A percentile compares a stretch with the other conserved stretches of the same genome.
These are phyloP conservation scores for Diacronema lutheri DNA, from an alignment of 78 protist genomes.

Conservation along the genomic window DNA sequence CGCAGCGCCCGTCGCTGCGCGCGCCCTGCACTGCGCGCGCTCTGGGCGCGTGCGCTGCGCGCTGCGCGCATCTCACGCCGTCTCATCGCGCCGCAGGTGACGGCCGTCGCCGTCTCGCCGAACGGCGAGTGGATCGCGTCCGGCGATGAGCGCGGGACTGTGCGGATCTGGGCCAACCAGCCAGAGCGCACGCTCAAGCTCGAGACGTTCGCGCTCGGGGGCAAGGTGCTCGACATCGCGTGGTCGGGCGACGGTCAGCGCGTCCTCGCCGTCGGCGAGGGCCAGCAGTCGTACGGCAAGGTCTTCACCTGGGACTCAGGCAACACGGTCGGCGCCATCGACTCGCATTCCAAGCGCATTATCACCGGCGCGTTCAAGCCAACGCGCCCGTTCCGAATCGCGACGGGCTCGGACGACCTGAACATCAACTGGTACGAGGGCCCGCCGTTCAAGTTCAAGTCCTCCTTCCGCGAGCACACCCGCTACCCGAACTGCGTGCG, in stretches of 20 bases:
- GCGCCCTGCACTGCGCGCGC: too few species aligned
- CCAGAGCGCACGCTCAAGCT: too few species aligned
- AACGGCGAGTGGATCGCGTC: constrained; percentile 82
- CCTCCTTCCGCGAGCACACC: constrained; percentile 31
- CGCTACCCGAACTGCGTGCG: constrained; percentile 79
- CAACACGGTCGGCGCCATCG: constrained; percentile 79
- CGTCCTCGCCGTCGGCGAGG: constrained; percentile 89
- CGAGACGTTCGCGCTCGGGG: too few species aligned
- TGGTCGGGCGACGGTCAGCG: constrained; percentile 89
- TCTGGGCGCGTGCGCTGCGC: too few species aligned
- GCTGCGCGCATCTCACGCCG: too few species aligned
- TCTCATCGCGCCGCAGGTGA: constrained; percentile 11
- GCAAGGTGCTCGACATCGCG: constrained; percentile 68
- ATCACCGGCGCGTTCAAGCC: constrained; percentile 60
- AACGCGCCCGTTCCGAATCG: constrained; percentile 74
- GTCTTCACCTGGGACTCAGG: constrained; percentile 83
- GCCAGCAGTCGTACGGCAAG: constrained; percentile 57
- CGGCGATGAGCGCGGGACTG: constrained; percentile 74
- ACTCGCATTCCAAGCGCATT: constrained; percentile 81
- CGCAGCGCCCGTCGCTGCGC: too few species aligned
- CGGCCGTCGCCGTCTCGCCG: constrained; percentile 86
- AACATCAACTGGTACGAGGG: constrained; percentile 49
- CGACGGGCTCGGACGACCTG: neutral
- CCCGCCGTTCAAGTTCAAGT: constrained; percentile 89
- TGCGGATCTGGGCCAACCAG: constrained; percentile 73